Evolutionary conservation across 2,329 filamentous ascomycete genomes (phyloP).

Genomic region (Alternaria metachromatica): DNA sequence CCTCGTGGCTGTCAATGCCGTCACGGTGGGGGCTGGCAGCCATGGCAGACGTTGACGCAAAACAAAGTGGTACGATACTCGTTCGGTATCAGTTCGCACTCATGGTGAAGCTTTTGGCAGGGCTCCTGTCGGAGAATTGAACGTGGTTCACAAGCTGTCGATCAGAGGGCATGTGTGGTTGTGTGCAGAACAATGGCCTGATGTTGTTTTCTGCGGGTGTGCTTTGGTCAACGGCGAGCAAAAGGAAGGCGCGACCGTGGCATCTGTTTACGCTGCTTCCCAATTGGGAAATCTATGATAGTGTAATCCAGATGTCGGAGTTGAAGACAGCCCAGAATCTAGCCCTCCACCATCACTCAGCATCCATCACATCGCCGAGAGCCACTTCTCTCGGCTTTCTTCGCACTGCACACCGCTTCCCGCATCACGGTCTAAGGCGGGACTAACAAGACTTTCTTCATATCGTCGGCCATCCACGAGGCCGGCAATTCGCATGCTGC

Average conservation of each 20-base stretch:
- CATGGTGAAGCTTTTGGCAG: slow-evolving; percentile 20
- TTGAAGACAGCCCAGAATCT: background rate
- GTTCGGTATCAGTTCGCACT: slow-evolving; percentile 32
- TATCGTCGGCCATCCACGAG: slow-evolving; percentile 17
- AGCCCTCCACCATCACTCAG: slow-evolving; percentile 19
- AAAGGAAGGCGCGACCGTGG: background rate
- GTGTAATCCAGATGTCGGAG: background rate
- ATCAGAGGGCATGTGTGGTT: slow-evolving; percentile 6
- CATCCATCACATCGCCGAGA: slow-evolving; percentile 18
- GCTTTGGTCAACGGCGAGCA: slow-evolving; percentile 3
- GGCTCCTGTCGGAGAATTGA: slow-evolving; percentile 13
- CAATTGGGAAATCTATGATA: slow-evolving; percentile 21
- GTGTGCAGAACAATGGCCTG: slow-evolving; percentile 39
- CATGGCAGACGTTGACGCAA: slow-evolving; percentile 35
- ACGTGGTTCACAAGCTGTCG: background rate
- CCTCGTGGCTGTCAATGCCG: slow-evolving; percentile 24
- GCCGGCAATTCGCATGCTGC: slow-evolving; percentile 13
- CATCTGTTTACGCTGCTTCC: slow-evolving; percentile 22
- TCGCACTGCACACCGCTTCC: slow-evolving; percentile 29
- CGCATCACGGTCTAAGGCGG: slow-evolving; percentile 37
- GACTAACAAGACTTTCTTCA: slow-evolving; percentile 18
- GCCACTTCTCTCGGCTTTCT: slow-evolving; percentile 13
- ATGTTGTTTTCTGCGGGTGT: slow-evolving; percentile 33
- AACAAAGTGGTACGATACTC: slow-evolving; percentile 44
- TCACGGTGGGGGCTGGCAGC: slow-evolving; percentile 4